Evolutionary conservation across 176 grass and related monocot species (phyloP), one percentile per base, ranked within the genome.

Genomic region (Metroxylon sagu): DNA sequence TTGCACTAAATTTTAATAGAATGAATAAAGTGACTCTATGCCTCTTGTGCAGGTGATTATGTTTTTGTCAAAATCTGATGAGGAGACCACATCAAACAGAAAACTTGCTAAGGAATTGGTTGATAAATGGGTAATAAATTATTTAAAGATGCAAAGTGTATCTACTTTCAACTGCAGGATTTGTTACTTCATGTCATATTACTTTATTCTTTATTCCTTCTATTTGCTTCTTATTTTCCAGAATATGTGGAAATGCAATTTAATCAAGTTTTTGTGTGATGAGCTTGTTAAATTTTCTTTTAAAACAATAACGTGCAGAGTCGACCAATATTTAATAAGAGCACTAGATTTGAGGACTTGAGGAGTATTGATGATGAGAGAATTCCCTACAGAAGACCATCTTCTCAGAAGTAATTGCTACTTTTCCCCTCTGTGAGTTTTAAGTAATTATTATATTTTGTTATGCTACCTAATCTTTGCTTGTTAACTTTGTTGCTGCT

Each of bases 241-340:
- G 29, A 8, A 25, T 57, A 31, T 39, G 35, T 39, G 35, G 35
- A 39, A 23, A 39, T 39, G 35, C 35, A 39, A 39, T 39, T 39
- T 39, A 39, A 8, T 39, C 35, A 35, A 35, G 30, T 39, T 12
- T 10, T 39, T 39, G 12, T 39, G 6, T 39, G 35, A 39, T 39
- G 35, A 39, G 35, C 35, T 39, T 39, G 35, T 39, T 39, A 39
- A 10, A 39, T 26, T 39, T 39, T 39, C 35, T 39, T 8, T 39
- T 39, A 39, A 30, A 56, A 54, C 25, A 23, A 67, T 64, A 48
- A 77, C 54, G 59, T 76, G n/a, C 72, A 97, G 93, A 88, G 84
- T 73, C 93, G 93, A 49, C 81, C 87, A 54, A 97, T 97, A 88
- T 97, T 97, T 74, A 88, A 97, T 56, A 97, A 97, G 69, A 97